A percentile compares a stretch with the other conserved stretches of the same genome.
Evolutionary conservation across 129 eudicot genomes (phyloP).

Genomic region (Chrysanthemum makinoi): DNA sequence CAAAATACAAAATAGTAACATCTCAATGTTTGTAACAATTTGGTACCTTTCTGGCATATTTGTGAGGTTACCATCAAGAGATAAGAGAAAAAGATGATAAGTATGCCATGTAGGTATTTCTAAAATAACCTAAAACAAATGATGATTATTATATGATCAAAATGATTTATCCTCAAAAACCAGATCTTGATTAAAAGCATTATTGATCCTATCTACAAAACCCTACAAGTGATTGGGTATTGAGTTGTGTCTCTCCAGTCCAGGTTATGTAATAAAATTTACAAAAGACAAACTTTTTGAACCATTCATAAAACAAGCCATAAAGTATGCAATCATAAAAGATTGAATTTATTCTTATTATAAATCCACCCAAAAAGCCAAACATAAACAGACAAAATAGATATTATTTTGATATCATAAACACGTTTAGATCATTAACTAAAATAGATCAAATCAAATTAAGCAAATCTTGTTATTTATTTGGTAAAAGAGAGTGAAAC

Average conservation of each 20-base stretch:
- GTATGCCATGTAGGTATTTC: background rate
- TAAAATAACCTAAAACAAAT: background rate
- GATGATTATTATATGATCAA: slow-evolving; percentile 1
- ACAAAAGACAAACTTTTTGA: slow-evolving; percentile 44
- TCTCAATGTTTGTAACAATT: background rate
- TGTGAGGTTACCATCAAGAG: background rate
- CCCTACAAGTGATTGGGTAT: slow-evolving; percentile 31
- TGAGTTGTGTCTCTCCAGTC: slow-evolving; percentile 20
- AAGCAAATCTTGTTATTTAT: background rate
- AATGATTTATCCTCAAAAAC: slow-evolving; percentile 19
- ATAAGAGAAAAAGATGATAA: background rate
- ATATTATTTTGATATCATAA: slow-evolving; percentile 21
- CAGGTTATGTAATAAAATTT: slow-evolving; percentile 16
- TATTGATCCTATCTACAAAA: slow-evolving; percentile 26
- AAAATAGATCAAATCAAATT: slow-evolving; percentile 16
- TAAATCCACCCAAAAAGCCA: slow-evolving; percentile 34
- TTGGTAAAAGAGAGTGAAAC: slow-evolving; percentile 29
- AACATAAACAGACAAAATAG: slow-evolving; percentile 43
- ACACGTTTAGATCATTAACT: slow-evolving; percentile 13
- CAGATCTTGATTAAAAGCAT: slow-evolving; percentile 11
- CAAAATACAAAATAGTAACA: no score
- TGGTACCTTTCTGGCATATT: background rate
- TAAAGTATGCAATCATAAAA: slow-evolving; percentile 30
- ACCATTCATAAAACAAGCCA: slow-evolving; percentile 34
- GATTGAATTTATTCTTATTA: slow-evolving; percentile 21